phyloP scores from a whole-genome alignment of 192 early-diverging fungal genomes.

The Coemansia erecta region DNA sequence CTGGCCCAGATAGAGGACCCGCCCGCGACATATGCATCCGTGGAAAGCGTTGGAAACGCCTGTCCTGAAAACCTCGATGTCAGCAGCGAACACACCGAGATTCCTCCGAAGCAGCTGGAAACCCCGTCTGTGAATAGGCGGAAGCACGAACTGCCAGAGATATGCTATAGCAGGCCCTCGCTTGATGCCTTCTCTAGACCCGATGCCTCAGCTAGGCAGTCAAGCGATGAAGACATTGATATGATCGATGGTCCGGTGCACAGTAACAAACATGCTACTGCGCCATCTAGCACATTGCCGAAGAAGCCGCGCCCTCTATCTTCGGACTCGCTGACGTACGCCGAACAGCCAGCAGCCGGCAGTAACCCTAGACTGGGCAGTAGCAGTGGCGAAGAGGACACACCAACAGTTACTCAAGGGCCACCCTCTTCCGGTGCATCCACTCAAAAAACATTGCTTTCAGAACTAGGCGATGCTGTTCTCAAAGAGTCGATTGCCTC shows the following conservation, averaged over 20 bases:
- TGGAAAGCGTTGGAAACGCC: neutral
- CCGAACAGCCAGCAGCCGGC: slow-evolving; percentile 21
- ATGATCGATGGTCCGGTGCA: neutral
- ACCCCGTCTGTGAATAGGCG: neutral
- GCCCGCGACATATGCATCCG: neutral
- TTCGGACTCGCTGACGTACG: slow-evolving; percentile 27
- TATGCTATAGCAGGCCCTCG: too few relatives aligned
- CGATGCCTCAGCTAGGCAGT: neutral
- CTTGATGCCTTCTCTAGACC: too few relatives aligned
- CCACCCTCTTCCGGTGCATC: slow-evolving; percentile 3
- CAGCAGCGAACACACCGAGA: too few relatives aligned
- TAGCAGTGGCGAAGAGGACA: slow-evolving; percentile 15
- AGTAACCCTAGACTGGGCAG: slow-evolving; percentile 31
- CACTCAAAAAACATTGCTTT: slow-evolving; percentile 14
- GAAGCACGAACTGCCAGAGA: neutral
- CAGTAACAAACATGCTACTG: slow-evolving; percentile 13
- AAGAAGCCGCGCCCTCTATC: slow-evolving; percentile 30
- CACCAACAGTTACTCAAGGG: neutral
- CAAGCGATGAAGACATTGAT: neutral
- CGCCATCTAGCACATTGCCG: neutral
- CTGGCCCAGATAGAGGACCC: slow-evolving; percentile 4
- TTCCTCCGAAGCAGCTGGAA: neutral
- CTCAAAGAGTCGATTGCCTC: slow-evolving; percentile 14
- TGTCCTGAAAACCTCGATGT: neutral
- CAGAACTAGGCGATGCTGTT: slow-evolving; percentile 16